Evolutionary conservation across 129 eudicot genomes (phyloP).

Genomic region (Pittosporum tobira): DNA sequence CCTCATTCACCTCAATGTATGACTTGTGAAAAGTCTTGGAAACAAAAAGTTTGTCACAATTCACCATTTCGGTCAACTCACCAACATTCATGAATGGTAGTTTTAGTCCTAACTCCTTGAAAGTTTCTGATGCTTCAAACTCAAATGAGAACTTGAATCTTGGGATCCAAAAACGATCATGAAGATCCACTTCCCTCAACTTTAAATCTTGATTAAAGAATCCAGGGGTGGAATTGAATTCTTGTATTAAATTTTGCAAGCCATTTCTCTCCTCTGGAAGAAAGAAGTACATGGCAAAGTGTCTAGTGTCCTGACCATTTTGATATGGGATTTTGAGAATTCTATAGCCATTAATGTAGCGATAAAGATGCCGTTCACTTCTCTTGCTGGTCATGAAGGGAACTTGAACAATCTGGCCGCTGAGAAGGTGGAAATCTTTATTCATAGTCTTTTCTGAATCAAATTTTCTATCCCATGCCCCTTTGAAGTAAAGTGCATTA

Average conservation of each 20-base stretch:
- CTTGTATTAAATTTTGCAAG: constrained; percentile 16
- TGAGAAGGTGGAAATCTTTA: constrained; percentile 25
- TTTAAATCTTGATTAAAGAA: constrained; percentile 20
- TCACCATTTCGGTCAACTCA: constrained; percentile 25
- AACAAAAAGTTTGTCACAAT: constrained; percentile 14
- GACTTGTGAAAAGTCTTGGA: constrained; percentile 18
- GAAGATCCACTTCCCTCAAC: not conserved
- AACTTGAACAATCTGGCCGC: constrained; percentile 22
- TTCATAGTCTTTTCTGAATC: constrained; percentile 15
- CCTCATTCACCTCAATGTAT: constrained; percentile 30
- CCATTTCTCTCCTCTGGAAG: constrained; percentile 38
- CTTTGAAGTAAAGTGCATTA: constrained; percentile 43
- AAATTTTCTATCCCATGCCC: constrained; percentile 31
- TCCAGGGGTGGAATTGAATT: constrained; percentile 11
- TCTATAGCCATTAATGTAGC: constrained; percentile 24
- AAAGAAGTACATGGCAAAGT: constrained; percentile 39
- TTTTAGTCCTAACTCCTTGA: constrained; percentile 25
- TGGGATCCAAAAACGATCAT: constrained; percentile 24
- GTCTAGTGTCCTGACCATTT: constrained; percentile 14
- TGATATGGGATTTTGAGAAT: constrained; percentile 35
- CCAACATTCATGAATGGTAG: not conserved
- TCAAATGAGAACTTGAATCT: constrained; percentile 27
- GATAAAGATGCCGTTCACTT: constrained; percentile 8
- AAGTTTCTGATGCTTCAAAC: constrained; percentile 13
- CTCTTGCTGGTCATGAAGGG: constrained; percentile 30